phyloP scores from a whole-genome alignment of 1,284 basidiomycete genomes.

The Ceratobasidium sp. region DNA sequence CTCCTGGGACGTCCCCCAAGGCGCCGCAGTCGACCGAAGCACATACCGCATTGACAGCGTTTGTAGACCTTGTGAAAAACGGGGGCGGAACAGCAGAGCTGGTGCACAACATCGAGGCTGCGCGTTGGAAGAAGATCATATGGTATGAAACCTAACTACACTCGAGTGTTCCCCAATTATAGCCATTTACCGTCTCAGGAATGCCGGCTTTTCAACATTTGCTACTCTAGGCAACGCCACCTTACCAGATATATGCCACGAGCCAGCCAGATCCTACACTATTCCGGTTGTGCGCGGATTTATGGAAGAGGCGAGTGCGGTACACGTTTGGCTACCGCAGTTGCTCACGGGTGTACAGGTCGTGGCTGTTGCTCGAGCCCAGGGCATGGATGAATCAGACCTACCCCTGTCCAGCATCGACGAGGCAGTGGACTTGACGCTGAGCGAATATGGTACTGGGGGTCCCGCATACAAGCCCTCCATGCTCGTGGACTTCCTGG shows the following conservation, averaged over 20 bases:
- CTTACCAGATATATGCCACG: constrained; percentile 51
- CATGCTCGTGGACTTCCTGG: constrained; percentile 47
- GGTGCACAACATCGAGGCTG: constrained; percentile 54
- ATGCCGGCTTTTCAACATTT: constrained; percentile 54
- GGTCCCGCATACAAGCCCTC: constrained; percentile 46
- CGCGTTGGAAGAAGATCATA: constrained; percentile 58
- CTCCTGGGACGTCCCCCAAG: constrained; percentile 43
- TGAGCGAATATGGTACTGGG: constrained; percentile 42
- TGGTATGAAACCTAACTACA: constrained; percentile 50
- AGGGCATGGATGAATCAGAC: constrained; percentile 42
- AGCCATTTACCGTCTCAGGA: constrained; percentile 48
- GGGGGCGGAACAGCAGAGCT: constrained; percentile 53
- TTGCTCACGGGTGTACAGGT: constrained; percentile 48
- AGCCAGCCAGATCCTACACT: constrained; percentile 47
- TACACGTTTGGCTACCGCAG: neutral
- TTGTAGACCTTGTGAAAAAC: constrained; percentile 51
- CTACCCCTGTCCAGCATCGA: constrained; percentile 45
- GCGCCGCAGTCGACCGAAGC: constrained; percentile 46
- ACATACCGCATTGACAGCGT: constrained; percentile 48
- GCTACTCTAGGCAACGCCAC: constrained; percentile 55
- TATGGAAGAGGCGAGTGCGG: constrained; percentile 50
- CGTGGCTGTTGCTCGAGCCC: constrained; percentile 52
- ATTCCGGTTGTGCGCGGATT: constrained; percentile 52
- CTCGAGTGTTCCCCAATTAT: neutral
- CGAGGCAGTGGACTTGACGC: constrained; percentile 44